Evolutionary conservation across 2,329 filamentous ascomycete genomes (phyloP).

Genomic region (Xylariaceae sp.): DNA sequence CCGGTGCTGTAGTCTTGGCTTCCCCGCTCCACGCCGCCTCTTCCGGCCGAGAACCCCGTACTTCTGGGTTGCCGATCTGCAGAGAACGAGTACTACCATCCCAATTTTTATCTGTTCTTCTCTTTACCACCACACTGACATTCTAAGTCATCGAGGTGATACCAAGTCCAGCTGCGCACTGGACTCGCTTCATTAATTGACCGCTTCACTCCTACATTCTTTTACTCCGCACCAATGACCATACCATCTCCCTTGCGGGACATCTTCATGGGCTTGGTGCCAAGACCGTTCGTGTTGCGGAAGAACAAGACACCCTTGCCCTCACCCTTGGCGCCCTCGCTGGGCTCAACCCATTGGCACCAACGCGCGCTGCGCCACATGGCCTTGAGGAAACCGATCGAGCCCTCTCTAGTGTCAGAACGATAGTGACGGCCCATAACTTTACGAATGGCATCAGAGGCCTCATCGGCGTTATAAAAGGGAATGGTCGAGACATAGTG

Average conservation of each 20-base stretch:
- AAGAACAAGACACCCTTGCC: slow-evolving; percentile 87
- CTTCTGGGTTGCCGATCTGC: no score
- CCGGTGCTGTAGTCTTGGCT: no score
- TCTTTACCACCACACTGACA: no score
- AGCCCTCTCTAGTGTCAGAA: slow-evolving; percentile 70
- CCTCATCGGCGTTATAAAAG: slow-evolving; percentile 95
- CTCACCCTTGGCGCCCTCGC: slow-evolving; percentile 72
- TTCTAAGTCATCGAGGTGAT: no score
- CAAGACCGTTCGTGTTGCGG: slow-evolving; percentile 88
- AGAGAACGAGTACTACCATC: no score
- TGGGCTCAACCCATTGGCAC: slow-evolving; percentile 98
- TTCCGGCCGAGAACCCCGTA: no score
- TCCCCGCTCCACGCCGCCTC: no score
- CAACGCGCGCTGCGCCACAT: slow-evolving; percentile 76
- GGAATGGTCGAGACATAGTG: slow-evolving; percentile 96
- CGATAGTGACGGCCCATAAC: slow-evolving; percentile 97
- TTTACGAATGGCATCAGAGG: slow-evolving; percentile 86
- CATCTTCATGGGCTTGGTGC: slow-evolving; percentile 44
- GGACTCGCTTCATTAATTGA: no score
- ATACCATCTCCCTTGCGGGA: slow-evolving; percentile 13
- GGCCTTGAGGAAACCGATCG: slow-evolving; percentile 77
- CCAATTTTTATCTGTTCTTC: no score
- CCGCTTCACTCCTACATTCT: no score
- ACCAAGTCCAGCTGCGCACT: no score
- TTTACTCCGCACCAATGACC: slow-evolving; percentile 4